Percentiles rank a stretch among this genome's conserved stretches.
Evolutionary conservation across 495 filamentous ascomycete genomes (phyloP).

Genomic region (Penicillium manginii): DNA sequence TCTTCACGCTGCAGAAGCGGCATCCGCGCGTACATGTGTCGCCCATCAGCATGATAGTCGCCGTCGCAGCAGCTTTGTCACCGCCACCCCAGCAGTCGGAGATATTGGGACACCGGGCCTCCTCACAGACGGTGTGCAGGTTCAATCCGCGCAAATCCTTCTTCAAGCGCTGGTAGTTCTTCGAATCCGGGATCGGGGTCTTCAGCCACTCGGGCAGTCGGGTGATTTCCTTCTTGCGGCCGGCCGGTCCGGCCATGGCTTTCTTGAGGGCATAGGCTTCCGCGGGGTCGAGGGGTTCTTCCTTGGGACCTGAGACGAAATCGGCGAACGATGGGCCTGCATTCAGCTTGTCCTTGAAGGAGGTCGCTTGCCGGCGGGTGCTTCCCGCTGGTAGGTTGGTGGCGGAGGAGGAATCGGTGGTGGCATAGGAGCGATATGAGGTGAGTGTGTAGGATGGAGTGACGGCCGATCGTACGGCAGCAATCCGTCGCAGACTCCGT

Average conservation of each 20-base stretch:
- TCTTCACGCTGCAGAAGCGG: conserved; percentile 97
- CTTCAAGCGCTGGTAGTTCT: conserved; percentile 93
- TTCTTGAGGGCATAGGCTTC: conserved; percentile 67
- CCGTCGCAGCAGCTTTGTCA: conserved; percentile 87
- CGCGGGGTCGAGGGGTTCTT: conserved; percentile 60
- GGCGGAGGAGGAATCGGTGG: conserved; percentile 45
- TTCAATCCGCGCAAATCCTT: conserved; percentile 86
- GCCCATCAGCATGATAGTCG: conserved; percentile 99
- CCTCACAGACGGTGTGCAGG: conserved; percentile 96
- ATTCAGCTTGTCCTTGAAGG: conserved; percentile 81
- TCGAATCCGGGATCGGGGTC: conserved; percentile 83
- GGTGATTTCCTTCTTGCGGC: conserved; percentile 82
- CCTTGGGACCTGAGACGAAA: conserved; percentile 64
- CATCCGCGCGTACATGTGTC: conserved; percentile 97
- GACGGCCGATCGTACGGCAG: conserved; percentile 31
- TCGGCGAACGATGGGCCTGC: conserved; percentile 83
- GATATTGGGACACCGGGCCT: conserved; percentile 96
- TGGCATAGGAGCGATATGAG: conserved; percentile 43
- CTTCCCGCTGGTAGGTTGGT: conserved; percentile 31
- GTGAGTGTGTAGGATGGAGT: conserved; percentile 17
- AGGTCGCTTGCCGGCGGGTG: conserved; percentile 54
- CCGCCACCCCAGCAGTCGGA: conserved; percentile 95
- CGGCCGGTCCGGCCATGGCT: conserved; percentile 80
- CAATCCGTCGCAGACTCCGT: conserved; percentile 41
- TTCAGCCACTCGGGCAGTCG: conserved; percentile 94